Base-by-base conservation (phyloP, 106 monocot genomes). In the Xerophyta viscosa region DNA sequence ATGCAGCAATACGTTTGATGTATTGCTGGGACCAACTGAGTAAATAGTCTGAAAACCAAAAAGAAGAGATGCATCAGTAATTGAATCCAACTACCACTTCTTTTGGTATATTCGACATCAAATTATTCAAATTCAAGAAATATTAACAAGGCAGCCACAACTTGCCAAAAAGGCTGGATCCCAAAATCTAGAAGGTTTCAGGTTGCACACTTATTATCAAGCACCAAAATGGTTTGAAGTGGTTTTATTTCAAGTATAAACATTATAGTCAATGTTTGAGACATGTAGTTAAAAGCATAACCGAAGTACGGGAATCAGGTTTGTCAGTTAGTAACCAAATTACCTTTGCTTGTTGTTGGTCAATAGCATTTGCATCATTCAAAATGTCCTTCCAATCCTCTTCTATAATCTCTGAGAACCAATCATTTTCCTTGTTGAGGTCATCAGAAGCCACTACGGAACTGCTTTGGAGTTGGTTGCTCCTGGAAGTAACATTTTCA, bases 301-400 rank as follows among this genome's bases (percentile, higher is more conserved):
- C 43, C 20, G 20, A 43, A 8, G 11, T 17, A 43, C 4, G 2
- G 2, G 13, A 42, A 43, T 8, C 5, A 43, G 4, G 4, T 8
- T 17, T 43, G 11, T 6, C 1, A 43, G 15, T 20, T 43, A 24
- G 8, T 24, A 14, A 50, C 23, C 50, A 50, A 24, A 23, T 50
- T 8, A 78, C 78, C 78, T 78, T 48, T 12, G 41, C 2, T 39
- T 39, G 58, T 44, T 72, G 71, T 57, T 52, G 41, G 31, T 72
- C 78, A 45, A 25, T 37, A 46, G 45, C 31, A 70, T 12, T 29
- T 50, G 73, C 12, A 17, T 73, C 65, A 42, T 64, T 60, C 21
- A 69, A 24, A 56, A 79, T 53, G 15, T 73, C 64, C 43, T 61
- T 64, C 68, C 66, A 71, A 33, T 68, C 66, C 23, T 67, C 71